Conservation (phyloP, 371 early-diverging fungal species). For the Apophysomyces variabilis region DNA sequence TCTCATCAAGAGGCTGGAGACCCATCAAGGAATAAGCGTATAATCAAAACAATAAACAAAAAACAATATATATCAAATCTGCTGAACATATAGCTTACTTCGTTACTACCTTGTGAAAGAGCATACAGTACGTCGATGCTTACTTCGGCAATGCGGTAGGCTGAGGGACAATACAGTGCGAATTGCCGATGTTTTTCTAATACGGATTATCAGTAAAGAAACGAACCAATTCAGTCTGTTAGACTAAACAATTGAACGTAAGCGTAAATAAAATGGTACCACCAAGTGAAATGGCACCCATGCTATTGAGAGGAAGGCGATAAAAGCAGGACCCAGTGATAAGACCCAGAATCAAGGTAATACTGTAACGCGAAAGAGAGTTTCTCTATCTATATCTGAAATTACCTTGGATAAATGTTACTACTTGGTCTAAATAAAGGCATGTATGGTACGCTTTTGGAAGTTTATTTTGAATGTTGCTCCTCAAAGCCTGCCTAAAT, state of each 20-base stretch:
- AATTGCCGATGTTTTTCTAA: conserved; percentile 70
- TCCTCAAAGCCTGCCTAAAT: conserved; percentile 56
- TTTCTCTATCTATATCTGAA: conserved; percentile 41
- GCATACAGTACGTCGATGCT: conserved; percentile 42
- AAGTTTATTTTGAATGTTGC: conserved; percentile 57
- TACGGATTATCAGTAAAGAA: conserved; percentile 59
- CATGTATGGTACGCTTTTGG: conserved; percentile 56
- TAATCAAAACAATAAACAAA: conserved; percentile 51
- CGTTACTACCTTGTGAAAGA: conserved; percentile 39
- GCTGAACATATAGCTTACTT: background rate
- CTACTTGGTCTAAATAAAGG: conserved; percentile 62
- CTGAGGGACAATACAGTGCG: conserved; percentile 68
- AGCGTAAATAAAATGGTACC: conserved; percentile 67
- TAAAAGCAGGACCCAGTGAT: conserved; percentile 73
- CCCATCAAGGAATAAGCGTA: conserved; percentile 69
- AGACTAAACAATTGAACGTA: conserved; percentile 56
- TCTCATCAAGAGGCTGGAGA: conserved; percentile 52
- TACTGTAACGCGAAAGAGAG: conserved; percentile 60
- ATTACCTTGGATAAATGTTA: conserved; percentile 62
- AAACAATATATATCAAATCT: background rate
- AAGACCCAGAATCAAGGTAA: conserved; percentile 62
- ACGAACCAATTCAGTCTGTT: conserved; percentile 55
- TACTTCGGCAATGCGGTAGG: conserved; percentile 63
- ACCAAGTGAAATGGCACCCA: conserved; percentile 72
- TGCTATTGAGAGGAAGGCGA: conserved; percentile 47